Base-by-base conservation (phyloP, 73 alveolate species). In the Breviolum minutum region DNA sequence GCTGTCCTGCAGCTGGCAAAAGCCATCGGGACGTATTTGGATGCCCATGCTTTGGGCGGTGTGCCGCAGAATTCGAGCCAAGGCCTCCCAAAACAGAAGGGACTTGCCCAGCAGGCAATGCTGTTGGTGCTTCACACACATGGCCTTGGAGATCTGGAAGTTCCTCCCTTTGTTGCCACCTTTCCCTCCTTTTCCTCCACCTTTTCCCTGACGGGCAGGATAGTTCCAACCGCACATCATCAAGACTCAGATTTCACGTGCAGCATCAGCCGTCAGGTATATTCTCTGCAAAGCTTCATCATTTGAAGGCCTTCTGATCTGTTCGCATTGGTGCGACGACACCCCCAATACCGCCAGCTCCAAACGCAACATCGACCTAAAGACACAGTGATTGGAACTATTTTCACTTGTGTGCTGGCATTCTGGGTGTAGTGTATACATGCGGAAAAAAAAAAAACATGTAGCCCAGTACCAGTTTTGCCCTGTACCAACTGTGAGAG, bases 1-100 rank as follows among this genome's bases (percentile, higher is more conserved):
- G 77, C 2, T 29, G 32, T n/a, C 89, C 98, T 92, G 81, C 61
- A 92, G 30, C 91, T 12, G 63, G 81, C 98, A 92, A 29, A 92
- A 92, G 98, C 98, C 98, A 76, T 92, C 98, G 9, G 82, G 91
- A 9, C 90, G 98, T 79, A 92, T 74, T 20, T 12, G 66, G 88
- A 92, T 16, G 14, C 98, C 98, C 48, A 70, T 63, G 98, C 90
- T 92, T 27, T 80, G 80, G 19, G 98, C 98, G 5, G 98, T 92
- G 90, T 92, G 98, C 16, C 98, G 98, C 80, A 92, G 91, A 26
- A 92, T 73, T 9, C 98, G 98, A 12, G 98, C 98, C 68, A 92
- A 54, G 30, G 98, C 90, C 98, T 92, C 20, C 60, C 93, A 8
- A 19, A 54, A 10, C 26, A 48, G 14, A 83, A 22, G 5, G 90